Base-by-base conservation (phyloP, 306 rosid genomes). In the Sindora glabra region DNA sequence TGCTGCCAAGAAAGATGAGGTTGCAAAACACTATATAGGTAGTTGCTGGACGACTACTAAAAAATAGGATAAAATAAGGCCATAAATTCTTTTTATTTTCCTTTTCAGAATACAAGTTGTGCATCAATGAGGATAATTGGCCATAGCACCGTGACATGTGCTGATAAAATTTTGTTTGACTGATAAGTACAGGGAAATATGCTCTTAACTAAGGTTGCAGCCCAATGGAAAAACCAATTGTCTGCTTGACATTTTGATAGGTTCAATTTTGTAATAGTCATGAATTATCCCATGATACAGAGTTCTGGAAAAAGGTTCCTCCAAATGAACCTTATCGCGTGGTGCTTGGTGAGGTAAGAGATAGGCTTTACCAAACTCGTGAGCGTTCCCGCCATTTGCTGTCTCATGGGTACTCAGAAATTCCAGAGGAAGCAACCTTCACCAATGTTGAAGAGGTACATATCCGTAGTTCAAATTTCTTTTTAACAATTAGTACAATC, bases 21-120 rank as follows among this genome's bases (percentile, higher is more conserved):
- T 86, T 79, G 95, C 95, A 47, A 94, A 94, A 64, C 99, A 94
- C 78, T 94, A 89, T 33, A 94, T 94, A 65, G 99, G 99, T 94
- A 60, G 61, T 67, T 55, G 63, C 47, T 66, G 12, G 4, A 58
- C 23, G n/a, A n/a, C n/a, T n/a, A n/a, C n/a, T n/a, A n/a, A n/a
- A n/a, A n/a, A n/a, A n/a, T n/a, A n/a, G n/a, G n/a, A n/a, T n/a
- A n/a, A n/a, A n/a, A n/a, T n/a, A n/a, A n/a, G n/a, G n/a, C n/a
- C n/a, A n/a, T n/a, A n/a, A n/a, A n/a, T n/a, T n/a, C n/a, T n/a
- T n/a, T n/a, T n/a, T n/a, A n/a, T n/a, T n/a, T n/a, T n/a, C n/a
- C n/a, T n/a, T n/a, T n/a, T n/a, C n/a, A n/a, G n/a, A n/a, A n/a
- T n/a, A n/a, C n/a, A n/a, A n/a, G n/a, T n/a, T n/a, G n/a, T n/a